These are phyloP conservation scores for Pseudozyma tsukubaensis DNA, from an alignment of 1,284 basidiomycete genomes.

Conservation along the genomic window DNA sequence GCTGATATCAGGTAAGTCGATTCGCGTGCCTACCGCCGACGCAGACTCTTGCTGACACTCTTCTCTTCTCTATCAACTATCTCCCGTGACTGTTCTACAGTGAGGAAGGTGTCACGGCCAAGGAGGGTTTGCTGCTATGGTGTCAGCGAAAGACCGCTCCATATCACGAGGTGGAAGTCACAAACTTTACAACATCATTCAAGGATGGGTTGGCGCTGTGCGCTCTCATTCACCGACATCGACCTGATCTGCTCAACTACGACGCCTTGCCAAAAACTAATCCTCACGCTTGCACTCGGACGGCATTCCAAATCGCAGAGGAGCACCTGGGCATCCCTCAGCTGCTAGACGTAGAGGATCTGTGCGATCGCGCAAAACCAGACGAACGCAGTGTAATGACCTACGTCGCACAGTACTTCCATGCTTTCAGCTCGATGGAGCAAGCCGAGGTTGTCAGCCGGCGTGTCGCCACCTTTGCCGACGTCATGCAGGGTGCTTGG, in stretches of 20 bases:
- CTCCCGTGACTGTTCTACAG: conserved; percentile 62
- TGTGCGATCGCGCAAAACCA: conserved; percentile 87
- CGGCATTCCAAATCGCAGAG: conserved; percentile 40
- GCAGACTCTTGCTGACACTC: background rate
- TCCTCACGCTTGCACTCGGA: conserved; percentile 53
- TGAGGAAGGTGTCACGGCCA: conserved; percentile 95
- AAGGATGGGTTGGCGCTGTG: conserved; percentile 94
- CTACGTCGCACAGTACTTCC: conserved; percentile 94
- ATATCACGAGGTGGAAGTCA: conserved; percentile 90
- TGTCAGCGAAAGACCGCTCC: conserved; percentile 94
- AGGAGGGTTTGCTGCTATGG: conserved; percentile 93
- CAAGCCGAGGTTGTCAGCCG: conserved; percentile 93
- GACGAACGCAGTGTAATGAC: conserved; percentile 97
- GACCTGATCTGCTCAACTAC: conserved; percentile 92
- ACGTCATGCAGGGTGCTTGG: conserved; percentile 81
- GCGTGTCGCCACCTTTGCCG: conserved; percentile 93
- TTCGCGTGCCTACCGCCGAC: background rate
- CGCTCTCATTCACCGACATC: conserved; percentile 94
- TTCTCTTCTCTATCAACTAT: background rate
- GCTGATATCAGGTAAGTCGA: conserved; percentile 87
- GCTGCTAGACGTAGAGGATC: conserved; percentile 93
- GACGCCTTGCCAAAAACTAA: conserved; percentile 78
- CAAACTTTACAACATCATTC: conserved; percentile 93
- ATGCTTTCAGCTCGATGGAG: conserved; percentile 97
- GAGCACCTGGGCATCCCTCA: conserved; percentile 73